These are phyloP conservation scores for Macrolepiota fuliginosa DNA, from an alignment of 768 basidiomycete genomes.

Conservation along the genomic window DNA sequence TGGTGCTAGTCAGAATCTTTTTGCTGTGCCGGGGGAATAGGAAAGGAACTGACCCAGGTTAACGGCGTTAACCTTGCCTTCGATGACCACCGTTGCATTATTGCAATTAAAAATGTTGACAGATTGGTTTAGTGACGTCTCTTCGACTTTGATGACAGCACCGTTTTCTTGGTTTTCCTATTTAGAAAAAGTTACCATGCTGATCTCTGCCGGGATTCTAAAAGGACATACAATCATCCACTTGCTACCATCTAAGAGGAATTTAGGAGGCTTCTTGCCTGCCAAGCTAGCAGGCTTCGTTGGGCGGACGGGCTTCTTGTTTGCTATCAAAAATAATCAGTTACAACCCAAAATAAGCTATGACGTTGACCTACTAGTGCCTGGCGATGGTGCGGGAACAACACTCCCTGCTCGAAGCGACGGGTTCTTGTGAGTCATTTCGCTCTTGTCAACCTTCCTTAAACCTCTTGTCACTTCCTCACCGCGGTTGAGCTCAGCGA, in stretches of 20 bases:
- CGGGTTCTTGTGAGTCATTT: constrained; percentile 99
- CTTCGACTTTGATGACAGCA: constrained; percentile 62
- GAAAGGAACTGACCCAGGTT: constrained; percentile 62
- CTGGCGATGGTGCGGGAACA: constrained; percentile 35
- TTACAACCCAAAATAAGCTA: neutral
- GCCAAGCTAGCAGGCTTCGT: constrained; percentile 80
- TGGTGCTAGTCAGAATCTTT: neutral
- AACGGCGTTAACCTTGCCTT: constrained; percentile 95
- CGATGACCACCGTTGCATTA: constrained; percentile 75
- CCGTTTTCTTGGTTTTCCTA: constrained; percentile 95
- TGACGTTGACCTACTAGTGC: constrained; percentile 24
- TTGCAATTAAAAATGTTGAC: constrained; percentile 93
- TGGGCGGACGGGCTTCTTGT: constrained; percentile 75
- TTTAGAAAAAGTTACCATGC: constrained; percentile 1
- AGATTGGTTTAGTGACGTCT: constrained; percentile 75
- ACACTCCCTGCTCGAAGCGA: constrained; percentile 66
- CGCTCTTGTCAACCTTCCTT: constrained; percentile 91
- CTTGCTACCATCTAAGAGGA: constrained; percentile 87
- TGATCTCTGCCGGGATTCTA: neutral
- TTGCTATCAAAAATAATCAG: constrained; percentile 21
- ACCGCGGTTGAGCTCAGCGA: constrained; percentile 88
- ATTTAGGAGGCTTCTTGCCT: constrained; percentile 91
- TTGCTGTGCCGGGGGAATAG: constrained; percentile 4
- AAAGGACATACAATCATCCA: constrained; percentile 76
- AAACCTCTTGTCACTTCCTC: constrained; percentile 87